Percentiles rank a stretch among this genome's conserved stretches.
Evolutionary conservation across 2,329 filamentous ascomycete genomes (phyloP).

Genomic region (Pseudogymnoascus sp.): DNA sequence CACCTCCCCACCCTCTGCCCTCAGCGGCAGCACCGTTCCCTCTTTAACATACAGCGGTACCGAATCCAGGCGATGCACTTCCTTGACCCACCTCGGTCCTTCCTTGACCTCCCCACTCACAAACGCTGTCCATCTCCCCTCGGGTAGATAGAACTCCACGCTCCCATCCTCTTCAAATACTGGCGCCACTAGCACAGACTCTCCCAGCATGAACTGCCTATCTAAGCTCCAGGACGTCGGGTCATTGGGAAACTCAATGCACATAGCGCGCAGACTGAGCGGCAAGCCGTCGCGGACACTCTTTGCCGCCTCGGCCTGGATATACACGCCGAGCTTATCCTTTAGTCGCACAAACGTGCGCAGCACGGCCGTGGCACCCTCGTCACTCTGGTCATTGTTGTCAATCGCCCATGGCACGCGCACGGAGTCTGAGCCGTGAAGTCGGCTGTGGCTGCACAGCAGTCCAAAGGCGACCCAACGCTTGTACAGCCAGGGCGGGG

Average conservation of each 20-base stretch:
- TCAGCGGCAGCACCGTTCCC: constrained; percentile 28
- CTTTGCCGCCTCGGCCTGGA: constrained; percentile 43
- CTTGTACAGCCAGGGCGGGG: constrained; percentile 51
- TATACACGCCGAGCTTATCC: constrained; percentile 48
- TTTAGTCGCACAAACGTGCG: constrained; percentile 39
- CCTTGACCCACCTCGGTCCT: constrained; percentile 37
- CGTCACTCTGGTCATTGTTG: constrained; percentile 40
- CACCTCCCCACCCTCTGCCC: constrained; percentile 21
- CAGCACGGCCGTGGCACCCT: constrained; percentile 41
- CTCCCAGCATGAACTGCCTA: constrained; percentile 53
- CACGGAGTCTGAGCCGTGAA: constrained; percentile 51
- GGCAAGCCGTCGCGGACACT: constrained; percentile 43
- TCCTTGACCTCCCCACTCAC: constrained; percentile 35
- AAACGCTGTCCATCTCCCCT: constrained; percentile 42
- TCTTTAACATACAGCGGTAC: constrained; percentile 39
- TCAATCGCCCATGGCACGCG: constrained; percentile 57
- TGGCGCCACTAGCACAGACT: constrained; percentile 47
- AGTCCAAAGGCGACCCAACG: constrained; percentile 56
- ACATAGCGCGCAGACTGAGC: constrained; percentile 46
- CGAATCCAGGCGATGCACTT: constrained; percentile 39
- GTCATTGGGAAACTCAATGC: constrained; percentile 52
- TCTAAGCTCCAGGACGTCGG: constrained; percentile 49
- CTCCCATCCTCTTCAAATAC: constrained; percentile 48
- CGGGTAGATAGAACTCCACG: constrained; percentile 48
- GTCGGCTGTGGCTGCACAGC: constrained; percentile 49